Evolutionary conservation across 306 rosid genomes (phyloP).

Genomic region (Pterocarpus santalinus): DNA sequence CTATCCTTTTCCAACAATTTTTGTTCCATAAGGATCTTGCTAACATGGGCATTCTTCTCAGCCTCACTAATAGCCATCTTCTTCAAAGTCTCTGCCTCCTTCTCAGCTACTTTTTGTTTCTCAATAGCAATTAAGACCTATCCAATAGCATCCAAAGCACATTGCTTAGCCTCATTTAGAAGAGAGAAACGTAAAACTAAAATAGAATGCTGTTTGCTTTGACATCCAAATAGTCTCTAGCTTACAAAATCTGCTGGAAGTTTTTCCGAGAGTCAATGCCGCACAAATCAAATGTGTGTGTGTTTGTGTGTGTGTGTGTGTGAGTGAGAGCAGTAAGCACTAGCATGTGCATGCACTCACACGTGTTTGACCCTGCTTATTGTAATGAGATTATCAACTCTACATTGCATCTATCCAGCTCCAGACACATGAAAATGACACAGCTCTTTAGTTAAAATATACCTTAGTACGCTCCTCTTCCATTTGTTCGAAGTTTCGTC

Average conservation of each 20-base stretch:
- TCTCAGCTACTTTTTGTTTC: conserved; percentile 82
- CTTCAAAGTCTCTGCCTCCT: conserved; percentile 84
- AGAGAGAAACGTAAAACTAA: conserved; percentile 17
- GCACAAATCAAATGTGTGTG: no score
- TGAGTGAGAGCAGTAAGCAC: background rate
- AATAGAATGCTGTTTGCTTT: background rate
- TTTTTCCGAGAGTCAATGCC: background rate
- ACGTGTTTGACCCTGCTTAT: conserved; percentile 25
- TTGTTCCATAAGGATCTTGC: conserved; percentile 92
- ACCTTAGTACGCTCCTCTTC: conserved; percentile 99
- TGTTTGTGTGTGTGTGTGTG: no score
- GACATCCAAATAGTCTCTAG: background rate
- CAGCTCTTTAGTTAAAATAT: conserved; percentile 21
- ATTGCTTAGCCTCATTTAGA: conserved; percentile 31
- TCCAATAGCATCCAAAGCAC: conserved; percentile 44
- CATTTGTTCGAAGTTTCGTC: conserved; percentile 86
- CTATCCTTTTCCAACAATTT: conserved; percentile 80
- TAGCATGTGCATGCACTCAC: background rate
- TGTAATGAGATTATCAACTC: conserved; percentile 27
- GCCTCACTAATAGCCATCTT: conserved; percentile 98
- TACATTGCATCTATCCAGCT: conserved; percentile 3
- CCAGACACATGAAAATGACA: conserved; percentile 34
- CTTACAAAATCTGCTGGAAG: conserved; percentile 33
- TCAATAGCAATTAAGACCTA: conserved; percentile 91
- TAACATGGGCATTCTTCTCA: conserved; percentile 90